Conservation (phyloP, 768 basidiomycete genomes). For the Termitomyces sp. region DNA sequence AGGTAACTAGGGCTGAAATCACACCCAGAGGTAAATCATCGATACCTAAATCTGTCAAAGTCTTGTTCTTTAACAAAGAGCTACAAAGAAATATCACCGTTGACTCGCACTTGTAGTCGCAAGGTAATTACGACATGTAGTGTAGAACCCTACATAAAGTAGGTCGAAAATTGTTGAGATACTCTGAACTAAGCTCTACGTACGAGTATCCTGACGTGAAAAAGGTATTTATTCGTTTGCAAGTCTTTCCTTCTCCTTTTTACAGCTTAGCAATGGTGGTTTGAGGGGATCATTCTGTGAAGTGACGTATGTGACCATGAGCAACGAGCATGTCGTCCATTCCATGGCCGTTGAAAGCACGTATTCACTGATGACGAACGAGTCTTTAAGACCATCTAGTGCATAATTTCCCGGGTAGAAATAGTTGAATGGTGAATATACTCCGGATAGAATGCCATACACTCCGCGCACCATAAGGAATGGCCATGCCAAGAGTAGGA, state of each 20-base stretch:
- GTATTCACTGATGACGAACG: constrained; percentile 22
- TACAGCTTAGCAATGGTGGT: not conserved
- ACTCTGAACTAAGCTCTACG: not conserved
- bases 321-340: constrained; percentile 19
- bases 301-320: constrained; percentile 16
- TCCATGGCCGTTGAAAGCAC: constrained; percentile 22
- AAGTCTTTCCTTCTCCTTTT: not conserved
- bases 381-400: constrained; percentile 13
- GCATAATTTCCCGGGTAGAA: constrained; percentile 19
- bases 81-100: not conserved
- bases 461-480: constrained; percentile 27
- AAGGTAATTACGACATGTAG: not conserved
- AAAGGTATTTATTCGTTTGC: not conserved
- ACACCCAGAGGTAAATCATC: too few relatives aligned
- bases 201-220: not conserved
- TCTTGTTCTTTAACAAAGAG: not conserved
- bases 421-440: constrained; percentile 20
- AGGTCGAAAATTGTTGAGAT: not conserved
- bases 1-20: not conserved
- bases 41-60: not conserved
- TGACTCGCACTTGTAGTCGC: not conserved
- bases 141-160: not conserved
- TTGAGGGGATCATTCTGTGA: constrained; percentile 17
- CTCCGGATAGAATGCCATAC: constrained; percentile 24
- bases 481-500: constrained; percentile 25